A percentile compares a stretch with the other conserved stretches of the same genome.
phyloP scores from a whole-genome alignment of 371 early-diverging fungal genomes.

The Mucor mucedo region DNA sequence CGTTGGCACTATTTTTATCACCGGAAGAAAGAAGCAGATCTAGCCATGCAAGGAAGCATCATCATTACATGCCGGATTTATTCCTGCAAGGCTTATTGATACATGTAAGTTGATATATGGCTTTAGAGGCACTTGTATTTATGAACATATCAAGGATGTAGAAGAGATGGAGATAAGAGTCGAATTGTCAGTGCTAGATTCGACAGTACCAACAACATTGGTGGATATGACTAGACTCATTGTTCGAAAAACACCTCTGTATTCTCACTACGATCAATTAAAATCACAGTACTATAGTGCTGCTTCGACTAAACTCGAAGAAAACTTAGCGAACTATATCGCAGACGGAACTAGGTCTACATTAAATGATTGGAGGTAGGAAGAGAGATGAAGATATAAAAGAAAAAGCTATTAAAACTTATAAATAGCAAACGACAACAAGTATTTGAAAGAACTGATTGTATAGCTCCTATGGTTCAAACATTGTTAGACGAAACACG shows the following conservation, averaged over 20 bases:
- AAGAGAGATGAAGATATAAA: too few species aligned
- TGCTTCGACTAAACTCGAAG: constrained; percentile 31
- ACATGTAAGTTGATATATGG: constrained; percentile 16
- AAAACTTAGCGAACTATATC: constrained; percentile 23
- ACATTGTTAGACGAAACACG: constrained; percentile 53
- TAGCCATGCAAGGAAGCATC: constrained; percentile 64
- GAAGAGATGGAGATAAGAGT: constrained; percentile 39
- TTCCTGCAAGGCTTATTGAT: constrained; percentile 61
- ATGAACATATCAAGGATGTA: constrained; percentile 27
- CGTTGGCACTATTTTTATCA: constrained; percentile 57
- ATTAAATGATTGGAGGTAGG: constrained; percentile 38
- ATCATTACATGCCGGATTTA: constrained; percentile 60
- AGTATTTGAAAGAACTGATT: constrained; percentile 45
- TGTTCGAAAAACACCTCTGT: constrained; percentile 60
- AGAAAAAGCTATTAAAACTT: background rate
- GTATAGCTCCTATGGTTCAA: constrained; percentile 60
- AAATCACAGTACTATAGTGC: constrained; percentile 42
- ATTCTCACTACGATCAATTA: constrained; percentile 41
- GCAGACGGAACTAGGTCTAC: background rate
- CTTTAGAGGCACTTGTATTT: background rate
- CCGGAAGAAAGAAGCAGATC: constrained; percentile 61
- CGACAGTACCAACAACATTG: constrained; percentile 58
- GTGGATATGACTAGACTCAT: constrained; percentile 55
- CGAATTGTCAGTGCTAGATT: constrained; percentile 54
- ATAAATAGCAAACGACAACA: constrained; percentile 31